Conservation (phyloP, 2,329 filamentous ascomycete genomes). For the Neopestalotiopsis sp. region DNA sequence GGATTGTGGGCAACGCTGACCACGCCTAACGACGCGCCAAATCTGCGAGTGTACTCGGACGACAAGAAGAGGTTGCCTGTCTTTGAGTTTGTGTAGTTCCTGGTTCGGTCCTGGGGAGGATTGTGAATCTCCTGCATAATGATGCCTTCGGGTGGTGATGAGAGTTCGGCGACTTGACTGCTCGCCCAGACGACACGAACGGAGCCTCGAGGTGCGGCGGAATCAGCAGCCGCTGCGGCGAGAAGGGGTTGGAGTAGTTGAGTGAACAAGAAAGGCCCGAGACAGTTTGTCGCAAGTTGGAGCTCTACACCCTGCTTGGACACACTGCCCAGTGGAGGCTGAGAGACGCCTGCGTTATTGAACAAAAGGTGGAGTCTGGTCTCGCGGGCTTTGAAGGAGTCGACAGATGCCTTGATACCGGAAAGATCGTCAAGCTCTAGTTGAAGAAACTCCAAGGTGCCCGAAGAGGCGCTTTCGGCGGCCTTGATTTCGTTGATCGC, state of each 20-base stretch:
- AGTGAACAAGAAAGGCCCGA: conserved; percentile 36
- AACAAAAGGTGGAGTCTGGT: background rate
- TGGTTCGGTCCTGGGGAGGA: background rate
- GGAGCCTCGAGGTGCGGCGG: conserved; percentile 18
- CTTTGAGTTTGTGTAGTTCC: background rate
- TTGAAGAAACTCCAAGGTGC: background rate
- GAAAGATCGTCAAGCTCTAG: background rate
- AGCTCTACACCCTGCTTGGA: conserved; percentile 36
- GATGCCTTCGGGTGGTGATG: background rate
- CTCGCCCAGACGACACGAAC: conserved; percentile 13
- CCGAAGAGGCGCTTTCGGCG: background rate
- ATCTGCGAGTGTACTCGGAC: background rate
- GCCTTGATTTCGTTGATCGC: background rate
- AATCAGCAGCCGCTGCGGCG: conserved; percentile 27
- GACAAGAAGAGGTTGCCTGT: background rate
- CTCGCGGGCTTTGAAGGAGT: background rate
- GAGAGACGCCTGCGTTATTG: background rate
- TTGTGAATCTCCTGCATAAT: background rate
- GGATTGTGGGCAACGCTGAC: background rate
- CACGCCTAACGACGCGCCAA: background rate
- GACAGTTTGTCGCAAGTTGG: conserved; percentile 34
- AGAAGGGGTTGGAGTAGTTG: conserved; percentile 32
- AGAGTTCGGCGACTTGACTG: background rate
- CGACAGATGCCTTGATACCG: background rate
- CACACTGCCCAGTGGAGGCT: background rate